phyloP scores from a whole-genome alignment of 306 rosid genomes.

The Rosa multiflora region DNA sequence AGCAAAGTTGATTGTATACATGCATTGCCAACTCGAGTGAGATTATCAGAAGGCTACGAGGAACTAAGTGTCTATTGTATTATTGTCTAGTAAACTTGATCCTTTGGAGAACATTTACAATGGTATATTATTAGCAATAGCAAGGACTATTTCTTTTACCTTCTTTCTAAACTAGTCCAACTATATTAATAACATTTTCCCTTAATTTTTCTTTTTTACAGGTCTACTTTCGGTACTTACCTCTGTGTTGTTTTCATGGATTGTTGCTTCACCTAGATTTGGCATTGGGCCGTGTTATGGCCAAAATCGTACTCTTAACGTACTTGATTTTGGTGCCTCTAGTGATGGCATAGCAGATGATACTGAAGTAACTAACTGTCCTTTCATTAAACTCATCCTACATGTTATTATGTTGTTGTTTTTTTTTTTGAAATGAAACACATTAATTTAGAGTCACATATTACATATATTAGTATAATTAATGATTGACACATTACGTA shows the following conservation, averaged over 20 bases:
- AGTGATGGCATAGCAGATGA: no score
- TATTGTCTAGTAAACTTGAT: background rate
- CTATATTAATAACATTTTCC: background rate
- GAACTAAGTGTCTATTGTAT: background rate
- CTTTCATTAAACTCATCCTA: no score
- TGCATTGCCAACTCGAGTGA: background rate
- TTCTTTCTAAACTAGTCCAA: background rate
- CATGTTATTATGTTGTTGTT: no score
- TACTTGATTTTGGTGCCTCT: no score
- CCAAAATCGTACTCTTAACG: background rate
- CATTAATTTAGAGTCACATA: no score
- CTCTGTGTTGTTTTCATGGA: background rate
- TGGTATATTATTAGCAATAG: background rate
- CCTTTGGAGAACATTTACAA: background rate
- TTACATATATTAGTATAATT: no score
- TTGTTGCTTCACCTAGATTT: background rate
- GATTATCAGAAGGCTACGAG: background rate
- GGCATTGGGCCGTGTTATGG: background rate
- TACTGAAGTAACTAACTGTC: no score
- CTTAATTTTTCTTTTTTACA: background rate
- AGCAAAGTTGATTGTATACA: background rate
- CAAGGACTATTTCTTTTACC: background rate
- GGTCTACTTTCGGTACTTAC: background rate
- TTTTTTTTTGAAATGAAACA: no score
- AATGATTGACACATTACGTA: no score